Evolutionary conservation across 148 eudicot genomes (phyloP).

Genomic region (Beta vulgaris): DNA sequence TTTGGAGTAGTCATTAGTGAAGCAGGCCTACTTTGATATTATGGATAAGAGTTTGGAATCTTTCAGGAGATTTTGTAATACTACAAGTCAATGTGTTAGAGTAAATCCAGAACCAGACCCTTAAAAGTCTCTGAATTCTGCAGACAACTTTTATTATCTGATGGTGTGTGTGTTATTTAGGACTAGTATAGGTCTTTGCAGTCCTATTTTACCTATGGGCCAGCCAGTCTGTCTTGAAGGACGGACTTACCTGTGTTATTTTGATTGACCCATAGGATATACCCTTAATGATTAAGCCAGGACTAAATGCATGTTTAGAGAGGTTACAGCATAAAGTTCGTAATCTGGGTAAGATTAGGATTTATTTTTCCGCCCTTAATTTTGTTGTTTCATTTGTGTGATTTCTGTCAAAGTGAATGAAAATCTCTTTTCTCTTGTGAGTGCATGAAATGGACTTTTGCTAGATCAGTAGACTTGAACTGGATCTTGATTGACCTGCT

Average conservation of each 20-base stretch:
- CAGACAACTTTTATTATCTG: not conserved
- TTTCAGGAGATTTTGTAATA: not conserved
- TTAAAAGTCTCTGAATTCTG: not conserved
- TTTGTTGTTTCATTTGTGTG: no score
- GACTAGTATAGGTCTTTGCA: not conserved
- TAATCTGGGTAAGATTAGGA: no score
- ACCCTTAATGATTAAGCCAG: not conserved
- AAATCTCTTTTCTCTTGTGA: no score
- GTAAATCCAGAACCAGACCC: not conserved
- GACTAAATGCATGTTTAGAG: not conserved
- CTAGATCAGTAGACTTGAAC: not conserved
- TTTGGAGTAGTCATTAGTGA: not conserved
- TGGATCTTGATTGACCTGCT: not conserved
- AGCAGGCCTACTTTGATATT: not conserved
- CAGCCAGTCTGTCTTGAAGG: not conserved
- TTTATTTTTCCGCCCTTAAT: no score
- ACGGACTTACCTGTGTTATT: not conserved
- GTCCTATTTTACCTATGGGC: not conserved
- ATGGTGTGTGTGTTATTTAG: not conserved
- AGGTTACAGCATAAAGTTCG: not conserved
- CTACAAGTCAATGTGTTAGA: not conserved
- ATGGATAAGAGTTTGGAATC: not conserved
- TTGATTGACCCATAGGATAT: not conserved
- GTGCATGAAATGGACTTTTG: no score
- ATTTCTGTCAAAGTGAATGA: no score